phyloP scores from a whole-genome alignment of 2,329 filamentous ascomycete species.

The Macrophomina tecta region DNA sequence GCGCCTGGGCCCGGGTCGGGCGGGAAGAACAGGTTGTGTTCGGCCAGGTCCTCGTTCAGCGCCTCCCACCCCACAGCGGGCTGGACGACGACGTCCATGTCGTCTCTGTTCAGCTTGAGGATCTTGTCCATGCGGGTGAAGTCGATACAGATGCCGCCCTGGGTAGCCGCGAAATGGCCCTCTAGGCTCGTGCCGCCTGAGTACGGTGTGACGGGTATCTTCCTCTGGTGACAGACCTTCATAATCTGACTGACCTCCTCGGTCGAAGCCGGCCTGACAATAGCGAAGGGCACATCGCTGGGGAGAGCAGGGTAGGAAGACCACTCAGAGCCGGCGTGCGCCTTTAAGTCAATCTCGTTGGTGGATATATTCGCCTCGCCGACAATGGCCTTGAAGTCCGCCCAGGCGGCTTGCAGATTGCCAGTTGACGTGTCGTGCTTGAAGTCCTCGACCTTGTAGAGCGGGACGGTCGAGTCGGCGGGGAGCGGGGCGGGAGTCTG shows the following conservation, averaged over 20 bases:
- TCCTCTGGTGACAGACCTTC: conserved; percentile 81
- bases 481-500: conserved; percentile 54
- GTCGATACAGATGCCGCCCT: conserved; percentile 84
- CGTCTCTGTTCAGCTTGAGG: conserved; percentile 73
- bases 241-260: conserved; percentile 86
- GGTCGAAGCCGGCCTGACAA: conserved; percentile 78
- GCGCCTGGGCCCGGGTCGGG: conserved; percentile 90
- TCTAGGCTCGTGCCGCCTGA: conserved; percentile 89
- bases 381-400: conserved; percentile 66
- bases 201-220: conserved; percentile 85
- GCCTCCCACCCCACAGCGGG: conserved; percentile 83
- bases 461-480: conserved; percentile 62
- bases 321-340: conserved; percentile 68
- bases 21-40: conserved; percentile 83
- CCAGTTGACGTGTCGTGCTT: conserved; percentile 62
- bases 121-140: conserved; percentile 87
- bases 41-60: conserved; percentile 78
- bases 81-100: conserved; percentile 64
- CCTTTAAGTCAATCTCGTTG: conserved; percentile 57
- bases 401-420: conserved; percentile 69
- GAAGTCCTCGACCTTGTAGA: conserved; percentile 55
- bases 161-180: conserved; percentile 83
- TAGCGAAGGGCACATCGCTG: conserved; percentile 59
- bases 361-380: conserved; percentile 69
- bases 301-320: conserved; percentile 58